Evolutionary conservation across 1,284 basidiomycete genomes (phyloP), one percentile per base, ranked within the genome.

Genomic region (Melampsora larici-populina): DNA sequence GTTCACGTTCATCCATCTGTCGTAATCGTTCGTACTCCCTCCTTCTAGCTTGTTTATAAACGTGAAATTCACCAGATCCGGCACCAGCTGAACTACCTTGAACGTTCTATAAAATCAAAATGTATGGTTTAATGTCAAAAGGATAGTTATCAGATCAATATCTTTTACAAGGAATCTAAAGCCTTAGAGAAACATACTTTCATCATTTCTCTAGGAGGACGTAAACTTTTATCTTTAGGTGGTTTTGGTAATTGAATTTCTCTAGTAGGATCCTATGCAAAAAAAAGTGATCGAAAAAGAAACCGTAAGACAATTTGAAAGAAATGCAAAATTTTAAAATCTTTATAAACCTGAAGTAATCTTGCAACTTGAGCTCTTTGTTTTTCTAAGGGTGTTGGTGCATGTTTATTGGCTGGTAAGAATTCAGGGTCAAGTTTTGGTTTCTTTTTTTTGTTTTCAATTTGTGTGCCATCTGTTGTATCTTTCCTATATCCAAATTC

Each of bases 21-120:
- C 92, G 93, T 74, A 99, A 84, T 68, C 97, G 87, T 84, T 99
- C 97, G 82, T 96, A 98, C 85, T 99, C 97, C 82, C 95, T 87
- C 82, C 96, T 87, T 79, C 97, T 86, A 80, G 90, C 90, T 63
- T 97, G 94, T 84, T 99, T 99, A 87, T 99, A 99, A 4, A 99
- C 97, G 83, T 99, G 97, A 62, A 84, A 84, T 71, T 84, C 83
- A 51, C 83, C 83, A 60, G 81, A 82, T 6, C 83, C 83, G 15
- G 83, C 83, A 17, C 83, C 83, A 24, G 83, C 82, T 58, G 80
- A 82, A 49, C 81, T 81, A 58, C 83, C 84, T 64, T 79, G 79
- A 8, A 83, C 82, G 69, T 83, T 60, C 40, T 65, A 58, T n/a
- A 43, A 46, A 40, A 26, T 46, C 43, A n/a, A 17, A 6, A 29